These are phyloP conservation scores for Neurospora tetrasperma DNA, from an alignment of 495 filamentous ascomycete species.

Conservation along the genomic window DNA sequence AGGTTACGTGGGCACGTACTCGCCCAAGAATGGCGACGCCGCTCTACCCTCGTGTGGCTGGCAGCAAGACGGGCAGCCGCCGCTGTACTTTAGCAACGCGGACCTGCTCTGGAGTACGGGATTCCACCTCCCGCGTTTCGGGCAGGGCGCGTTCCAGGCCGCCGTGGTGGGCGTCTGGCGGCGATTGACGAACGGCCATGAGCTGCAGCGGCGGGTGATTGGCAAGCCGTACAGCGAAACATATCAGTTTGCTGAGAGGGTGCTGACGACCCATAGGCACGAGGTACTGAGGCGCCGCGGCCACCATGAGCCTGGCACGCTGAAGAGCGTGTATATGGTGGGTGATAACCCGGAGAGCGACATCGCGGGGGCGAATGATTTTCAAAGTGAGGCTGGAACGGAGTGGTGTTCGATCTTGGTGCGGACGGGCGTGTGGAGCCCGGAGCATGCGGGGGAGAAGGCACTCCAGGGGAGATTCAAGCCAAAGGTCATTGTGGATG, in stretches of 20 bases:
- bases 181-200: constrained; percentile 53
- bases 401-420: constrained; percentile 77
- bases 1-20: constrained; percentile 71
- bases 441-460: constrained; percentile 28
- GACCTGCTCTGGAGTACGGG: constrained; percentile 80
- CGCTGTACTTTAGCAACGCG: constrained; percentile 74
- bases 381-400: constrained; percentile 51
- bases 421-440: constrained; percentile 68
- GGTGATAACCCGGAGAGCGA: constrained; percentile 93
- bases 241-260: constrained; percentile 73
- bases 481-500: constrained; percentile 51
- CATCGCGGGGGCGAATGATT: constrained; percentile 80
- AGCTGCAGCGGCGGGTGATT: constrained; percentile 56
- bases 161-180: constrained; percentile 71
- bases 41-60: constrained; percentile 61
- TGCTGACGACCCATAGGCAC: constrained; percentile 51
- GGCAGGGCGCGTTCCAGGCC: constrained; percentile 84
- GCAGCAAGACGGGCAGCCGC: constrained; percentile 69
- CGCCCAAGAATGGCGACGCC: constrained; percentile 47
- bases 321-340: constrained; percentile 85
- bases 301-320: constrained; percentile 13
- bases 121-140: constrained; percentile 79
- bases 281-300: constrained; percentile 28
- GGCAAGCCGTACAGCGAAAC: constrained; percentile 74
- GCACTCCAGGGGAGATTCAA: constrained; percentile 12